These are phyloP conservation scores for Cucumis cinereus DNA, from an alignment of 306 rosid species.

Conservation along the genomic window DNA sequence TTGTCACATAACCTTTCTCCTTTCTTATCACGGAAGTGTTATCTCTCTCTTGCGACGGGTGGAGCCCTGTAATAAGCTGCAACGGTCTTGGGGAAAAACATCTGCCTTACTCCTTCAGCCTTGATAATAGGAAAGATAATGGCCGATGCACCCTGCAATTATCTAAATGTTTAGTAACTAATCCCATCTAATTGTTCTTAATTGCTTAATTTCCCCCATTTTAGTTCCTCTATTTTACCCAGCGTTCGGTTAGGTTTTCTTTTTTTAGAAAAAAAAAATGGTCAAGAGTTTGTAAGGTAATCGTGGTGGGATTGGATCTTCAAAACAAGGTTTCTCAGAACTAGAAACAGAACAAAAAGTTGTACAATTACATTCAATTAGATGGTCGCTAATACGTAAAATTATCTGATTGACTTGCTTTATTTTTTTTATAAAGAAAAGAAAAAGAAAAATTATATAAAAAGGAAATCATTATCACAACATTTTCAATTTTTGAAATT, in stretches of 20 bases:
- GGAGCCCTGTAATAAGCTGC: constrained; percentile 79
- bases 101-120: constrained; percentile 94
- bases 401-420: too few relatives aligned
- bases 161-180: background rate
- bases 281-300: too few relatives aligned
- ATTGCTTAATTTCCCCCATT: background rate
- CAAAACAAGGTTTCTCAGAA: too few relatives aligned
- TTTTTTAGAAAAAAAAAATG: too few relatives aligned
- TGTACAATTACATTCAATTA: too few relatives aligned
- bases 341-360: too few relatives aligned
- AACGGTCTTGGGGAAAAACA: constrained; percentile 78
- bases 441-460: too few relatives aligned
- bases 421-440: too few relatives aligned
- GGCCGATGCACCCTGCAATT: constrained; percentile 67
- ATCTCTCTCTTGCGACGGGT: constrained; percentile 10
- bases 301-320: too few relatives aligned
- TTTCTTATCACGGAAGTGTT: background rate
- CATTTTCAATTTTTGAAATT: too few relatives aligned
- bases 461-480: too few relatives aligned
- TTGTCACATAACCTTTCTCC: background rate
- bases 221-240: background rate
- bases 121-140: constrained; percentile 78
- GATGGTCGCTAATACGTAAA: too few relatives aligned
- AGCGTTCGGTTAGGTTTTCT: background rate
- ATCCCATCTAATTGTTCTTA: background rate